Percentiles rank a stretch among this genome's conserved stretches.
phyloP scores from a whole-genome alignment of 2,329 filamentous ascomycete genomes.

The Meredithiella fracta region DNA sequence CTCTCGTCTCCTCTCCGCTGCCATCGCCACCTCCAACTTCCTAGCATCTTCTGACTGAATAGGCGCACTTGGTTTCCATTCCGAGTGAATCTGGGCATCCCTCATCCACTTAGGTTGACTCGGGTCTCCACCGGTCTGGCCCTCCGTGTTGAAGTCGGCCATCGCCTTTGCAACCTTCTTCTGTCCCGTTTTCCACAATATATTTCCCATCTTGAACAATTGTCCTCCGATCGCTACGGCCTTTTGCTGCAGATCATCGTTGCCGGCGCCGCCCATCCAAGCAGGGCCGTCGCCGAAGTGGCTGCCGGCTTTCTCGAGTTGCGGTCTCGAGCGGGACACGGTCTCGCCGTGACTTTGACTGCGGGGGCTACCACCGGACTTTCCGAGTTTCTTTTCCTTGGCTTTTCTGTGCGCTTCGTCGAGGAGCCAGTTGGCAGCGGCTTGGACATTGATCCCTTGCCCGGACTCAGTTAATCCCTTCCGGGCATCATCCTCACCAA shows the following conservation, averaged over 20 bases:
- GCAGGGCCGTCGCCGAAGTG: conserved; percentile 26
- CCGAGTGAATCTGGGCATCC: conserved; percentile 38
- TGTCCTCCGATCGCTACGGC: conserved; percentile 70
- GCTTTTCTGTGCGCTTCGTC: conserved; percentile 80
- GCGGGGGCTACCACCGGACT: conserved; percentile 18
- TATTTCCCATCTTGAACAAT: conserved; percentile 85
- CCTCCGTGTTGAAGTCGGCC: conserved; percentile 63
- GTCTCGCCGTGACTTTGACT: conserved; percentile 15
- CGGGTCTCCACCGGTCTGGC: conserved; percentile 37
- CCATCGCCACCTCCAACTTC: conserved; percentile 49
- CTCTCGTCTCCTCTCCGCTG: conserved; percentile 20
- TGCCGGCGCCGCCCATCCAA: conserved; percentile 44
- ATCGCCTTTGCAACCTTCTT: conserved; percentile 89
- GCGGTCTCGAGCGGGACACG: not conserved
- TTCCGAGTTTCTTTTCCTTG: conserved; percentile 49
- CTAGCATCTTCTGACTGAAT: conserved; percentile 55
- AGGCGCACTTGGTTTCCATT: conserved; percentile 16
- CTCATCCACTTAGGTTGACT: conserved; percentile 93
- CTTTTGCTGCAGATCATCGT: conserved; percentile 58
- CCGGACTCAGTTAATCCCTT: conserved; percentile 67
- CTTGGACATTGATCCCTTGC: conserved; percentile 64
- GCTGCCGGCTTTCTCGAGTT: not conserved
- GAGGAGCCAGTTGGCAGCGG: conserved; percentile 73
- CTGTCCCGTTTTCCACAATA: conserved; percentile 83
- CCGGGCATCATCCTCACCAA: conserved; percentile 67